Evolutionary conservation across 208 protist genomes (phyloP), one percentile per base, ranked within the genome.

Genomic region (Trypanosoma avium): DNA sequence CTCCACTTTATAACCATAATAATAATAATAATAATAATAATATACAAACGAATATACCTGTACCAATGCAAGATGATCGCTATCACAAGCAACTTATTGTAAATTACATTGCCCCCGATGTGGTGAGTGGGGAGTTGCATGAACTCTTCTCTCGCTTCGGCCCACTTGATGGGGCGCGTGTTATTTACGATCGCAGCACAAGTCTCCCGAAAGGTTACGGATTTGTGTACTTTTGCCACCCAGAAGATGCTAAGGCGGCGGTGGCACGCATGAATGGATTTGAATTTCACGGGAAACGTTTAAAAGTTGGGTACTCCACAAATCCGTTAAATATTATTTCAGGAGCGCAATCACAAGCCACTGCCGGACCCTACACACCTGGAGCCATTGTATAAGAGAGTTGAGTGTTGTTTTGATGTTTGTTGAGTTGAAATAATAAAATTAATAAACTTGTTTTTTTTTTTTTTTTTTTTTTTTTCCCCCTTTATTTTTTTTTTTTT

Each of bases 11-110:
- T n/a, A n/a, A n/a, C n/a, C n/a, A n/a, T n/a, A n/a, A n/a, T n/a
- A n/a, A n/a, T n/a, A n/a, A n/a, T n/a, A n/a, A n/a, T n/a, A n/a
- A n/a, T n/a, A n/a, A n/a, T n/a, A n/a, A n/a, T n/a, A n/a, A n/a
- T n/a, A n/a, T n/a, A n/a, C n/a, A n/a, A n/a, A n/a, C n/a, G 38
- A 73, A 56, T 36, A 66, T 72, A 12, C 74, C 79, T 12, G 42
- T 77, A 19, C 49, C 77, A 9, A 64, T 67, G 0, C 61, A 84
- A 12, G 85, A 92, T 52, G 85, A 92, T 42, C 67, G 82, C 9
- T 89, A 85, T 56, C 70, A 67, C 15, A 92, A 87, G 69, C 82
- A 90, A 63, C 71, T 92, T 1, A 92, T 92, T 65, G 86, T 92
- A 4, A 92, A 92, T 72, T 92, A 92, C 55, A 62, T 92, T 6